Percentiles rank a stretch among this genome's conserved stretches.
These are phyloP conservation scores for Santalum album DNA, from an alignment of 164 flowering plant genomes.

Conservation along the genomic window DNA sequence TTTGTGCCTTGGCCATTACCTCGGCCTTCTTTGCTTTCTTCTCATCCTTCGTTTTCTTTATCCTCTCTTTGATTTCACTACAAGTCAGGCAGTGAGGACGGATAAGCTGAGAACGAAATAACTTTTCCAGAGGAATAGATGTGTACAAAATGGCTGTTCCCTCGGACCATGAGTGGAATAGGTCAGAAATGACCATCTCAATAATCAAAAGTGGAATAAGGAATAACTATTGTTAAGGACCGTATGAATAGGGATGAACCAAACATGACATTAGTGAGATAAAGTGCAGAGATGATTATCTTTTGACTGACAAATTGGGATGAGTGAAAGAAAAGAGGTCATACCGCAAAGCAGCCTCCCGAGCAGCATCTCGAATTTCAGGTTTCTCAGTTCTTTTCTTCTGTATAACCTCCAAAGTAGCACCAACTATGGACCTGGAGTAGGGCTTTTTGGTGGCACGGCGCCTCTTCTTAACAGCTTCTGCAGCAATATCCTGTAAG, in stretches of 20 bases:
- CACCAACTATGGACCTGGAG: slow-evolving; percentile 5
- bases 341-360: slow-evolving; percentile 3
- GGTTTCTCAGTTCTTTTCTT: slow-evolving; percentile 3
- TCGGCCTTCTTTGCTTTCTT: slow-evolving; percentile 6
- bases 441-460: not conserved
- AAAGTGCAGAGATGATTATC: too few relatives aligned
- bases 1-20: not conserved
- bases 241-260: too few relatives aligned
- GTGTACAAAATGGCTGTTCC: too few relatives aligned
- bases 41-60: slow-evolving; percentile 5
- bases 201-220: too few relatives aligned
- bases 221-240: too few relatives aligned
- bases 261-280: too few relatives aligned
- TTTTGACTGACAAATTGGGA: too few relatives aligned
- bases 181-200: too few relatives aligned
- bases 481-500: slow-evolving; percentile 2
- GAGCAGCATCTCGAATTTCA: not conserved
- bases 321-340: too few relatives aligned
- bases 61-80: slow-evolving; percentile 4
- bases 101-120: too few relatives aligned
- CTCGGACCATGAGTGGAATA: too few relatives aligned
- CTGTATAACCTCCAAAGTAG: slow-evolving; percentile 1
- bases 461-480: slow-evolving; percentile 4
- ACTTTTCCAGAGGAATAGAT: not conserved
- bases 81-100: too few relatives aligned